A percentile compares a stretch with the other conserved stretches of the same genome.
Evolutionary conservation across 108 stramenopile species (phyloP).

Genomic region (Cyclotella sp.): DNA sequence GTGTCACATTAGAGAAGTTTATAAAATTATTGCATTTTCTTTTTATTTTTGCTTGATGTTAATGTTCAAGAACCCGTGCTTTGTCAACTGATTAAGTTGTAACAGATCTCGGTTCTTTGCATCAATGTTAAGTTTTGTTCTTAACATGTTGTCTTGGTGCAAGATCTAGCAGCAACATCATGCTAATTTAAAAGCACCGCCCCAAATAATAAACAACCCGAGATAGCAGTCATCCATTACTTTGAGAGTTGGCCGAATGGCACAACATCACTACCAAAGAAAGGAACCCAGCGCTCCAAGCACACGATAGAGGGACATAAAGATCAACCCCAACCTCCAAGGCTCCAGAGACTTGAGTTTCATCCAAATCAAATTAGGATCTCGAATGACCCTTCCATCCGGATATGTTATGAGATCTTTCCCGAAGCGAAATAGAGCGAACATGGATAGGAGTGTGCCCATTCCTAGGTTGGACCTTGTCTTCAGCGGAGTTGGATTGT

Average conservation of each 20-base stretch:
- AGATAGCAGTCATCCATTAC: too few species aligned
- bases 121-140: too few species aligned
- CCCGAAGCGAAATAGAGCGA: slow-evolving; percentile 45
- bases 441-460: slow-evolving; percentile 45
- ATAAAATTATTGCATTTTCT: too few species aligned
- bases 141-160: too few species aligned
- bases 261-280: slow-evolving; percentile 6
- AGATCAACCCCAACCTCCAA: slow-evolving; percentile 41
- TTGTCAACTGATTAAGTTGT: too few species aligned
- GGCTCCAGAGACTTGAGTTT: slow-evolving; percentile 39
- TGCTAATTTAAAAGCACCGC: too few species aligned
- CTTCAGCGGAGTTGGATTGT: slow-evolving; percentile 34
- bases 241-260: neutral
- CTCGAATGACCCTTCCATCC: slow-evolving; percentile 35
- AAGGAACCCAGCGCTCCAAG: slow-evolving; percentile 21
- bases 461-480: slow-evolving; percentile 36
- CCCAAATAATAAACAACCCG: too few species aligned
- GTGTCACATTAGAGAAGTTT: neutral
- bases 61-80: too few species aligned
- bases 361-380: slow-evolving; percentile 33
- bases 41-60: too few species aligned
- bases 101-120: too few species aligned
- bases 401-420: slow-evolving; percentile 46
- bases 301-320: slow-evolving; percentile 45
- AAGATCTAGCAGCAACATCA: too few species aligned